Percentiles rank a stretch among this genome's conserved stretches.
phyloP scores from a whole-genome alignment of 768 basidiomycete species.

The Russula abietina region DNA sequence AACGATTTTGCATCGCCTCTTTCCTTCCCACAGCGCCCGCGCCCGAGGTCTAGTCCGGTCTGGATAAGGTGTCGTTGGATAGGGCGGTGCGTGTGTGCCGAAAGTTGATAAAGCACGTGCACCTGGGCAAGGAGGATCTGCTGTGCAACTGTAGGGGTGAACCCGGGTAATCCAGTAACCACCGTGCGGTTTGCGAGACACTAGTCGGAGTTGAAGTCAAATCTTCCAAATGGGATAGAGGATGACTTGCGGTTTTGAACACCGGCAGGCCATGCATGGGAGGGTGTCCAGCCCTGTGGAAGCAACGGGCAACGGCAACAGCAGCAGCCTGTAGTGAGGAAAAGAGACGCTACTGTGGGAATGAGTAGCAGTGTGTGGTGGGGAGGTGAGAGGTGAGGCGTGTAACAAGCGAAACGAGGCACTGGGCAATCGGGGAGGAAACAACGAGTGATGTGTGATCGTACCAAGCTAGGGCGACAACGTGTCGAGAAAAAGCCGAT shows the following conservation, averaged over 20 bases:
- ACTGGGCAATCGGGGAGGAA: not conserved
- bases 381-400: not conserved
- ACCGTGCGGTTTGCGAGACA: constrained; percentile 19
- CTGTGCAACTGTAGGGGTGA: not conserved
- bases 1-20: constrained; percentile 3
- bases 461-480: constrained; percentile 8
- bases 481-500: constrained; percentile 18
- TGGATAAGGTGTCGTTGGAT: constrained; percentile 5
- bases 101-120: not conserved
- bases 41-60: not conserved
- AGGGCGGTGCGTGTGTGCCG: not conserved
- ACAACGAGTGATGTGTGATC: constrained; percentile 22
- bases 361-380: not conserved
- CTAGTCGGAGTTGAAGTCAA: constrained; percentile 17
- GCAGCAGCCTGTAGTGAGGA: not conserved
- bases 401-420: constrained; percentile 14
- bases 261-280: not conserved
- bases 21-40: not conserved
- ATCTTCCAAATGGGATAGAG: not conserved
- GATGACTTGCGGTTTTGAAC: not conserved
- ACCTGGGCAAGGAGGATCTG: not conserved
- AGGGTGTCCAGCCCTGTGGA: not conserved
- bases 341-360: constrained; percentile 13
- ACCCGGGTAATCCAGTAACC: too few relatives aligned
- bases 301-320: not conserved